These are phyloP conservation scores for Abelmoschus esculentus DNA, from an alignment of 345 rosid genomes.

Conservation along the genomic window DNA sequence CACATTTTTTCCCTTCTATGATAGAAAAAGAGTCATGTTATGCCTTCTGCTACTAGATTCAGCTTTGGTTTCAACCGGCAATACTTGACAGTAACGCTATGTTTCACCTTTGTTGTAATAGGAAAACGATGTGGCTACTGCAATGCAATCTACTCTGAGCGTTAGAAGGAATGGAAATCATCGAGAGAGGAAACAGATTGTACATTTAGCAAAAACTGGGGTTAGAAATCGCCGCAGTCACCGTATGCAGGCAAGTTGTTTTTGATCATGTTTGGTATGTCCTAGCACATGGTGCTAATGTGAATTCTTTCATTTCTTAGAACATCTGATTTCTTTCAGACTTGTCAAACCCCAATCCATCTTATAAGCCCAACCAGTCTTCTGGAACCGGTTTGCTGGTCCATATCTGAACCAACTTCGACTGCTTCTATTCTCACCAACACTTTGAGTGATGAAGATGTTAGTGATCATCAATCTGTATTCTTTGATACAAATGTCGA, in stretches of 20 bases:
- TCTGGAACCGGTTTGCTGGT: constrained; percentile 90
- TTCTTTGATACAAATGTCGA: constrained; percentile 35
- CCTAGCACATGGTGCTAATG: background rate
- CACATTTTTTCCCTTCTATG: no score
- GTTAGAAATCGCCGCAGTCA: constrained; percentile 56
- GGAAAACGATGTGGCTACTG: constrained; percentile 33
- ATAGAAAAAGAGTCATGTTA: no score
- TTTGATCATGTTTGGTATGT: constrained; percentile 1
- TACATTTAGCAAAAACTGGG: constrained; percentile 50
- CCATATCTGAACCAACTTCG: constrained; percentile 78
- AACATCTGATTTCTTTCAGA: constrained; percentile 38
- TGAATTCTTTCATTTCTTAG: background rate
- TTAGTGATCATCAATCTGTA: constrained; percentile 34
- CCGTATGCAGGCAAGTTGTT: constrained; percentile 57
- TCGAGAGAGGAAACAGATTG: constrained; percentile 51
- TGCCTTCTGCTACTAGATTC: no score
- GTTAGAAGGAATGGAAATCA: constrained; percentile 24
- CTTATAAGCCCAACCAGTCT: constrained; percentile 75
- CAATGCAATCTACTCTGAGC: constrained; percentile 22
- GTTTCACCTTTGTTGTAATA: constrained; percentile 13
- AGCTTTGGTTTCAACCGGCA: background rate
- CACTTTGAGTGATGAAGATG: constrained; percentile 43
- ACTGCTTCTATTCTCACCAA: constrained; percentile 72
- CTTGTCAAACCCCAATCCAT: constrained; percentile 74
- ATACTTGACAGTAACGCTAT: background rate